Percentiles rank a stretch among this genome's conserved stretches.
Evolutionary conservation across 805 yeast genomes (phyloP).

Genomic region (Zygosaccharomyces gambellarensis): DNA sequence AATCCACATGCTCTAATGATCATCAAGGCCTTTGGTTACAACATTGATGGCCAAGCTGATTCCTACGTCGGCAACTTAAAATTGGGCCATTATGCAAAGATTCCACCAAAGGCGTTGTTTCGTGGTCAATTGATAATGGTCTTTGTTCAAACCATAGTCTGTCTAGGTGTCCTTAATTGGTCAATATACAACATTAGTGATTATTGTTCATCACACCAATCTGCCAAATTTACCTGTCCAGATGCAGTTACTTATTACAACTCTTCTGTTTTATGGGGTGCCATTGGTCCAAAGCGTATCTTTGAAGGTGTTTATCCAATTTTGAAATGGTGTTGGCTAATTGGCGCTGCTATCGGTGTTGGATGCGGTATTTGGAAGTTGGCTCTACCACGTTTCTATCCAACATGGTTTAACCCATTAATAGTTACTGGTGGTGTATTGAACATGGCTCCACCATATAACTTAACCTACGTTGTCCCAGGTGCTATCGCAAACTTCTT

Average conservation of each 20-base stretch:
- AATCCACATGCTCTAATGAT: constrained; percentile 51
- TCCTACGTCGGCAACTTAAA: constrained; percentile 53
- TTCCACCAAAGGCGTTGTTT: constrained; percentile 57
- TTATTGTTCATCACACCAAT: constrained; percentile 36
- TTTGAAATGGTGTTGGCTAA: constrained; percentile 58
- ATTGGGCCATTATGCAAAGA: constrained; percentile 52
- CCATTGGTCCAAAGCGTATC: constrained; percentile 51
- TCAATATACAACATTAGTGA: constrained; percentile 32
- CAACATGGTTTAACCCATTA: constrained; percentile 46
- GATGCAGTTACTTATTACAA: constrained; percentile 42
- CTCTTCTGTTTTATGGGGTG: constrained; percentile 53
- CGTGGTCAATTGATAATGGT: constrained; percentile 40
- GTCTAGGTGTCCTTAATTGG: constrained; percentile 36
- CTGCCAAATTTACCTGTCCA: constrained; percentile 40
- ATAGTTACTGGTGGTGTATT: constrained; percentile 48
- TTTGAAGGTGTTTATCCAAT: constrained; percentile 56
- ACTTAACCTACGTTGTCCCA: constrained; percentile 35
- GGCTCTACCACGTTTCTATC: constrained; percentile 14
- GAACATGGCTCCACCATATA: constrained; percentile 47
- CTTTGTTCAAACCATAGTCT: constrained; percentile 30
- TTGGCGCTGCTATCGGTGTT: constrained; percentile 42
- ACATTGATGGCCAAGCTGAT: constrained; percentile 61
- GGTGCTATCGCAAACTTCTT: constrained; percentile 31
- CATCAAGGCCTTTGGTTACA: constrained; percentile 50
- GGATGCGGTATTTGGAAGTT: constrained; percentile 31